Evolutionary conservation across 1,284 basidiomycete genomes (phyloP).

Genomic region (Anthracocystis setariae): DNA sequence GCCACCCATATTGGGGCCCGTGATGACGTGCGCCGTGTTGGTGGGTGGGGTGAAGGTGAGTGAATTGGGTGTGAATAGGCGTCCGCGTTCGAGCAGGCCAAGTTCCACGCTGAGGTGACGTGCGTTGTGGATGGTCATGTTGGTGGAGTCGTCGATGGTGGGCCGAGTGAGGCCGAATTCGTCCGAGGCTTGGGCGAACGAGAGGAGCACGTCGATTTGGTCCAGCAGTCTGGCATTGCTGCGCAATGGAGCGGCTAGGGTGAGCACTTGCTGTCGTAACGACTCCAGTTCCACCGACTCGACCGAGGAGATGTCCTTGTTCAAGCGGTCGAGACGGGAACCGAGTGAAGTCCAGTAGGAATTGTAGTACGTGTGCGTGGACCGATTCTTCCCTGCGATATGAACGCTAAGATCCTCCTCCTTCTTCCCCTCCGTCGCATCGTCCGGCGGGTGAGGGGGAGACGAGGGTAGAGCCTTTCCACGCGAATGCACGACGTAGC

Average conservation of each 20-base stretch:
- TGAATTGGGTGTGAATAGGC: constrained; percentile 75
- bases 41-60: constrained; percentile 66
- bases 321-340: constrained; percentile 32
- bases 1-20: constrained; percentile 93
- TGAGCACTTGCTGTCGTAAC: constrained; percentile 54
- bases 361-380: constrained; percentile 60
- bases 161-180: constrained; percentile 84
- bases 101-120: constrained; percentile 93
- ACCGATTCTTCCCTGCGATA: constrained; percentile 54
- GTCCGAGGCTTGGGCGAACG: constrained; percentile 82
- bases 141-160: constrained; percentile 72
- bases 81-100: constrained; percentile 76
- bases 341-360: constrained; percentile 53
- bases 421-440: background rate
- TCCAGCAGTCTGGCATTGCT: constrained; percentile 83
- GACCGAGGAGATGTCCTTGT: constrained; percentile 37
- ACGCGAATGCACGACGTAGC: constrained; percentile 62
- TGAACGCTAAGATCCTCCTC: constrained; percentile 37
- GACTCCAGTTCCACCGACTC: constrained; percentile 53
- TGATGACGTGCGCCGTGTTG: constrained; percentile 76
- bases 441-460: constrained; percentile 6
- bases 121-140: constrained; percentile 77
- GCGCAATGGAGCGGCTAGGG: constrained; percentile 66
- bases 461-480: constrained; percentile 22
- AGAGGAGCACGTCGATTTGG: constrained; percentile 85